Base-by-base conservation (phyloP, 768 basidiomycete genomes). In the Lentinula sp. region DNA sequence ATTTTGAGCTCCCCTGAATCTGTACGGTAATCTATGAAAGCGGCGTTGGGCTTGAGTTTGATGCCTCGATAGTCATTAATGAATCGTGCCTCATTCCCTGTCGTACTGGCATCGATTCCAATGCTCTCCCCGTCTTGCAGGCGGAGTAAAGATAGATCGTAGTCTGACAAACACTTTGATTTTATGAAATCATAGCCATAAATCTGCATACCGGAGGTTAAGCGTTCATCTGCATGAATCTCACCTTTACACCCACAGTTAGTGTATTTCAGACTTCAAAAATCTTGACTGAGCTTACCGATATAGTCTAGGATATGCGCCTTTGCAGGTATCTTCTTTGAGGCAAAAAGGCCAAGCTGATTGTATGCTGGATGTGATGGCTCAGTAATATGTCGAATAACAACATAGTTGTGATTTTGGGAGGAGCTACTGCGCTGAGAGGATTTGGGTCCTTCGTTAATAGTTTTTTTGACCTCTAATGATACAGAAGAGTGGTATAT, bases 11-110 rank as follows among this genome's bases (percentile, higher is more conserved):
- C 90, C 16, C 89, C 92, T 37, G 64, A 66, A 18, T 61, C 64
- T 9, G 77, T 78, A 61, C 83, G 75, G 41, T 74, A 72, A 45
- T 92, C 90, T 54, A 78, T 74, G 66, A 93, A 93, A 33, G 82
- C 65, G 0, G 85, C 88, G 65, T 94, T 94, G 4, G 91, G 85
- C 68, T 77, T 86, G 23, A 72, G 70, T 53, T 70, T 75, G n/a
- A 94, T 77, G 2, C 93, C 91, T 59, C 95, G 82, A 73, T 88
- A 98, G 76, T 96, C 95, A 66, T 97, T 97, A 61, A 93, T 79
- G 69, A 96, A 95, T 67, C 95, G 78, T 1, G 88, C 88, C 71
- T 94, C 91, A 73, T 95, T 97, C 33, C 95, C 95, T 77, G 83
- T 83, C 2, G 48, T 65, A 33, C 77, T 77, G 18, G 93, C 93